Conservation (phyloP, 805 yeast genomes). For the Candida hispaniensis region DNA sequence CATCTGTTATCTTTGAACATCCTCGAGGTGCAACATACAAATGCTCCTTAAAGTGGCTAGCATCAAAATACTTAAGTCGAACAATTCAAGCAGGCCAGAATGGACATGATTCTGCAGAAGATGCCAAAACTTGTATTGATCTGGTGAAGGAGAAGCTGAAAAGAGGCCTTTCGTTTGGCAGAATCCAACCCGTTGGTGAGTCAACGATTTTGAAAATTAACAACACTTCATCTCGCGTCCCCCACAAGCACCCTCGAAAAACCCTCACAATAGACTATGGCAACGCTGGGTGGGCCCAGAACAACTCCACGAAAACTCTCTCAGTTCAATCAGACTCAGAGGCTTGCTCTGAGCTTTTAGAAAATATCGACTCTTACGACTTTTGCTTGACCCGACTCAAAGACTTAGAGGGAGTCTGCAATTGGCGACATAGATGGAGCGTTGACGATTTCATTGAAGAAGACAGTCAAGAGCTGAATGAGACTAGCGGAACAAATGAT, state of each 20-base stretch:
- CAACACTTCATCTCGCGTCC: constrained; percentile 4
- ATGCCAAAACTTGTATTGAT: constrained; percentile 69
- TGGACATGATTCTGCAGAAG: constrained; percentile 86
- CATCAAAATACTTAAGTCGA: constrained; percentile 42
- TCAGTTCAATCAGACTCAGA: constrained; percentile 52
- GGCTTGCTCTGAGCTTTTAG: constrained; percentile 35
- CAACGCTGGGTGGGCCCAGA: constrained; percentile 28
- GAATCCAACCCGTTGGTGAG: constrained; percentile 22
- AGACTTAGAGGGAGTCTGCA: constrained; percentile 43
- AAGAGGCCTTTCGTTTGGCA: constrained; percentile 61
- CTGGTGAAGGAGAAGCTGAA: constrained; percentile 57
- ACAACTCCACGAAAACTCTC: constrained; percentile 30
- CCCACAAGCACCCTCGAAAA: constrained; percentile 16
- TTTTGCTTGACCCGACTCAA: constrained; percentile 46
- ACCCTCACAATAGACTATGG: constrained; percentile 31
- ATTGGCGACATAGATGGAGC: constrained; percentile 24
- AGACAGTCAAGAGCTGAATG: constrained; percentile 8
- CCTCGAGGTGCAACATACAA: constrained; percentile 72
- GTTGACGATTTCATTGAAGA: constrained; percentile 17
- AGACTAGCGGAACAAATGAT: background rate
- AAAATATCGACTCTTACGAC: constrained; percentile 34
- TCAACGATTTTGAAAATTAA: constrained; percentile 11
- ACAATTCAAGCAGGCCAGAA: constrained; percentile 56
- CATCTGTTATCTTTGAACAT: constrained; percentile 63
- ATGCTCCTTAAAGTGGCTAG: constrained; percentile 67